phyloP scores from a whole-genome alignment of 176 grass and related monocot species.

The Phyllostachys edulis region DNA sequence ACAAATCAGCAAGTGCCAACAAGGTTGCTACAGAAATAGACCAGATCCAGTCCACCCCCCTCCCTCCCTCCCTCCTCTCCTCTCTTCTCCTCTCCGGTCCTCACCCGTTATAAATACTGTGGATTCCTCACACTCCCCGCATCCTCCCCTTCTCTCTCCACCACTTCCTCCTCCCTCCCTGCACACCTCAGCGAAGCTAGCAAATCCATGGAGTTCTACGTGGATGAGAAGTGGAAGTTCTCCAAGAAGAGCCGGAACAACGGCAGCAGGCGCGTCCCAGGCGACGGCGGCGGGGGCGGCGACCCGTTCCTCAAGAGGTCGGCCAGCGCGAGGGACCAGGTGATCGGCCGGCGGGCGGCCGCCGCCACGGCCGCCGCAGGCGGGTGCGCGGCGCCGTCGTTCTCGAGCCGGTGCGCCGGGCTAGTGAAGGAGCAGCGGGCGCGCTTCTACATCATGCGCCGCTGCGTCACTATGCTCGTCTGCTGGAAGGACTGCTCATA shows the following conservation, averaged over 20 bases:
- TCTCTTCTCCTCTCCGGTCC: neutral
- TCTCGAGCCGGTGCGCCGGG: conserved; percentile 74
- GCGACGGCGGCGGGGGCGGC: conserved; percentile 15
- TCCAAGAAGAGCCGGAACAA: conserved; percentile 83
- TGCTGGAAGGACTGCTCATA: conserved; percentile 86
- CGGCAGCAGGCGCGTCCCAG: conserved; percentile 58
- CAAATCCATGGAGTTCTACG: conserved; percentile 65
- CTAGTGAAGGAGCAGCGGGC: conserved; percentile 92
- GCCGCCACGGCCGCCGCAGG: neutral
- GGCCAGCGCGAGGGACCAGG: conserved; percentile 60
- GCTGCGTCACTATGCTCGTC: conserved; percentile 90
- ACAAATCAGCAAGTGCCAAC: no score
- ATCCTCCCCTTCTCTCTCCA: neutral
- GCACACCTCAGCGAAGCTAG: neutral
- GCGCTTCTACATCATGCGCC: conserved; percentile 95
- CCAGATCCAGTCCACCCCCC: no score
- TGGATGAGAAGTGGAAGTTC: conserved; percentile 96
- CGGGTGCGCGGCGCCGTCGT: conserved; percentile 44
- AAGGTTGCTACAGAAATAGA: no score
- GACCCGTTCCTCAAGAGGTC: conserved; percentile 56
- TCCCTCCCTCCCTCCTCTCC: no score
- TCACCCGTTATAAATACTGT: conserved; percentile 60
- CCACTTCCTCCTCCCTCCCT: neutral
- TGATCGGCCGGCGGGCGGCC: conserved; percentile 21
- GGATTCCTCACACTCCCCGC: conserved; percentile 42